A percentile compares a stretch with the other conserved stretches of the same genome.
These are phyloP conservation scores for Cercospora janseana DNA, from an alignment of 2,329 filamentous ascomycete species.

Conservation along the genomic window DNA sequence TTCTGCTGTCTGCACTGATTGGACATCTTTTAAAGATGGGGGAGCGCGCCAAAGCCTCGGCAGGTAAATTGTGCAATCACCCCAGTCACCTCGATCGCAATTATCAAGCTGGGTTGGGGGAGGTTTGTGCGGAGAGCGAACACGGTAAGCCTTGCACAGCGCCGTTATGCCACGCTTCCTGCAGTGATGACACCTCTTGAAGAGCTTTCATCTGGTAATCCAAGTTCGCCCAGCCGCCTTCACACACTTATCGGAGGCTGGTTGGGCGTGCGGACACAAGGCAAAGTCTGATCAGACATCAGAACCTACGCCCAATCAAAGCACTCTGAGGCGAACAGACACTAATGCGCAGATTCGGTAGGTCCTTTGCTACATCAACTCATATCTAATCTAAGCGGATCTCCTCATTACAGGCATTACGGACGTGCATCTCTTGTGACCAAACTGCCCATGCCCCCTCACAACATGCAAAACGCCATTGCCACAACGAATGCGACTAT, in stretches of 20 bases:
- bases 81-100: too few species aligned
- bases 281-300: slow-evolving; percentile 47
- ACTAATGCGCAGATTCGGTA: not conserved
- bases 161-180: not conserved
- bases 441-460: too few species aligned
- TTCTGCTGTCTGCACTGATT: too few species aligned
- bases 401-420: not conserved
- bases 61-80: too few species aligned
- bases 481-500: not conserved
- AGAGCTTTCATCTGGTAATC: slow-evolving; percentile 49
- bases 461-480: not conserved
- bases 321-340: not conserved
- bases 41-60: too few species aligned
- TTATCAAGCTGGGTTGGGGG: too few species aligned
- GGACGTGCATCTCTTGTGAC: too few species aligned
- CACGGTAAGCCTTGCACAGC: slow-evolving; percentile 4
- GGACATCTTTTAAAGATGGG: too few species aligned
- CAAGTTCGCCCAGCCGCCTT: slow-evolving; percentile 50
- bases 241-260: slow-evolving; percentile 42
- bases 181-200: slow-evolving; percentile 31
- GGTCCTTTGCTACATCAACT: not conserved
- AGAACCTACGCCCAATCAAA: not conserved
- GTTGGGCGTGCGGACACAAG: slow-evolving; percentile 52
- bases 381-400: not conserved
- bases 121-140: too few species aligned